Base-by-base conservation (phyloP, 305 asterid species). In the Fraxinus latifolia region DNA sequence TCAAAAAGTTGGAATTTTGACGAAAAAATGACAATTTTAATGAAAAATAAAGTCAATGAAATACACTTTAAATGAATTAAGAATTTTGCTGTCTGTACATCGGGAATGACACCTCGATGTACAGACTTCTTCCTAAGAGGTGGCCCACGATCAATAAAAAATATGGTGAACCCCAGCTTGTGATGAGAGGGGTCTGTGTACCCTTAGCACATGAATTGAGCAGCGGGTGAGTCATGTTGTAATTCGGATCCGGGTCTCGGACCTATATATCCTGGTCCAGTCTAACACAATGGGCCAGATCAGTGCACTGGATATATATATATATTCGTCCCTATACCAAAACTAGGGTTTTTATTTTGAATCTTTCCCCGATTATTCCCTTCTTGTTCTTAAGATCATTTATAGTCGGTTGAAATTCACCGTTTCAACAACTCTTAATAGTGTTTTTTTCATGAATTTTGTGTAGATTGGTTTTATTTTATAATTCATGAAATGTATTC, bases 401-500 rank as follows among this genome's bases (percentile, higher is more conserved):
- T 34, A 11, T 23, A 23, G 33, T 3, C n/a, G 73, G 6, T n/a
- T 9, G 34, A 8, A 23, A 25, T 25, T 23, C 14, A 27, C 33
- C 73, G 34, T 65, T 23, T 65, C 73, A 9, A 65, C 17, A 21
- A 65, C 27, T 23, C n/a, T 65, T 27, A 9, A 32, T 65, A 3
- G 73, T 1, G 3, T 65, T 11, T 25, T 25, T 23, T 25, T 65
- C n/a, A 25, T 65, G 73, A 25, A 25, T 65, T 65, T 27, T 65
- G 34, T 65, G 73, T 65, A 25, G 73, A 25, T 65, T 65, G 34
- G 17, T 25, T 76, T 25, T 14, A 19, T 47, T 17, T 25, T 14
- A 42, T 14, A 8, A 76, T 17, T 31, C 37, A 19, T 44, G 21
- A 75, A 31, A 90, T 90, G 93, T 88, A 85, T 86, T 83, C 93